A percentile compares a stretch with the other conserved stretches of the same genome.
Conservation (phyloP, 345 rosid genomes). For the Aethionema arabicum region DNA sequence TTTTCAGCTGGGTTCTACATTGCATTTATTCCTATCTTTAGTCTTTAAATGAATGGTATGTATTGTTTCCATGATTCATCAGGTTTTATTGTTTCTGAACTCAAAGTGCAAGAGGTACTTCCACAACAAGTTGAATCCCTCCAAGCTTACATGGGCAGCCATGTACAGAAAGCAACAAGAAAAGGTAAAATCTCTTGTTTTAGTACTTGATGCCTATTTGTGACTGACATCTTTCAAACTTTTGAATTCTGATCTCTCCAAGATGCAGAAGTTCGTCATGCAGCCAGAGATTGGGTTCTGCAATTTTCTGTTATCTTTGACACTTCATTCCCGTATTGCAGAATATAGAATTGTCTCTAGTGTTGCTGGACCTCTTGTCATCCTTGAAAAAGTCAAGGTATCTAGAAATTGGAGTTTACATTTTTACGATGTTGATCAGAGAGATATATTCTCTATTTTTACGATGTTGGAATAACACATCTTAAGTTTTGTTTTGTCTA, state of each 20-base stretch:
- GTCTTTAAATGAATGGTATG: neutral
- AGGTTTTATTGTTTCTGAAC: conserved; percentile 90
- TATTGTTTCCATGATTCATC: neutral
- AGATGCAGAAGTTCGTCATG: conserved; percentile 83
- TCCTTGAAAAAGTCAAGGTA: conserved; percentile 94
- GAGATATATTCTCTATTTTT: conserved; percentile 65
- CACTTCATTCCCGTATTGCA: conserved; percentile 30
- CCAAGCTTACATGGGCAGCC: conserved; percentile 83
- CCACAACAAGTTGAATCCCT: conserved; percentile 89
- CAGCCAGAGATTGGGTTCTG: conserved; percentile 37
- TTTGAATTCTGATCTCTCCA: neutral
- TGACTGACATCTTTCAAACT: no score
- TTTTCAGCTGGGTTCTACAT: neutral
- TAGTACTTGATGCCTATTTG: no score
- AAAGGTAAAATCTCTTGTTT: conserved; percentile 47
- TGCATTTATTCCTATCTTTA: neutral
- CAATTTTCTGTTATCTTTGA: conserved; percentile 2
- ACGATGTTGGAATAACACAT: conserved; percentile 4
- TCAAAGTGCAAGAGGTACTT: conserved; percentile 94
- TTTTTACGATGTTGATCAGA: conserved; percentile 62
- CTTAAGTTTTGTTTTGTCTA: conserved; percentile 19
- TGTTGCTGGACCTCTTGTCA: conserved; percentile 91
- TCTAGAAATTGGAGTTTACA: neutral
- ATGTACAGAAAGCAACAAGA: conserved; percentile 83
- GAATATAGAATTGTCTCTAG: conserved; percentile 89